Evolutionary conservation across 768 basidiomycete species (phyloP).

Genomic region (Tephrocybe sp.): DNA sequence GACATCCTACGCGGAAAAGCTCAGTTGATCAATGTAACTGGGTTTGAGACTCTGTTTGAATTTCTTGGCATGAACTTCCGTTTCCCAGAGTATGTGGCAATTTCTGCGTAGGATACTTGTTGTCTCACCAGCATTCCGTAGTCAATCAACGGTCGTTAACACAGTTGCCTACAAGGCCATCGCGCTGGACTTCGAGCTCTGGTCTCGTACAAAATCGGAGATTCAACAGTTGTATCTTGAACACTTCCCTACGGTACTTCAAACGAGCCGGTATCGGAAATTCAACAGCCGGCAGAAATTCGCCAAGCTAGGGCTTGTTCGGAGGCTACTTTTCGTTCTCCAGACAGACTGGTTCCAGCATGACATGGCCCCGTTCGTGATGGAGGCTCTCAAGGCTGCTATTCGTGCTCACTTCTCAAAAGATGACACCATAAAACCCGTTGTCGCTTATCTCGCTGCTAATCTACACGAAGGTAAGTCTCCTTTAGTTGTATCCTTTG

Average conservation of each 20-base stretch:
- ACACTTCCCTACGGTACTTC: constrained; percentile 77
- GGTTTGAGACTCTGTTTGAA: constrained; percentile 82
- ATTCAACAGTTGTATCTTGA: constrained; percentile 81
- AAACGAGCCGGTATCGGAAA: constrained; percentile 66
- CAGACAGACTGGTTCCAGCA: constrained; percentile 76
- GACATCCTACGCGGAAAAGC: constrained; percentile 73
- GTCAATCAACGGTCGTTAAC: constrained; percentile 82
- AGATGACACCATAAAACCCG: constrained; percentile 79
- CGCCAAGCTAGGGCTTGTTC: constrained; percentile 67
- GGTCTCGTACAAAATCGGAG: constrained; percentile 70
- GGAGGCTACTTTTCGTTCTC: constrained; percentile 78
- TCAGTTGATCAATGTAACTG: constrained; percentile 72
- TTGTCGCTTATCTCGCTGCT: constrained; percentile 84
- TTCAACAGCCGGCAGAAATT: constrained; percentile 81
- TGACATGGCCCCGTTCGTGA: constrained; percentile 49
- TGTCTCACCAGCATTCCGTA: constrained; percentile 25
- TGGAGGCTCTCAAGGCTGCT: constrained; percentile 61
- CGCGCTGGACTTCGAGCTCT: constrained; percentile 89
- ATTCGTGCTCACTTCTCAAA: constrained; percentile 68
- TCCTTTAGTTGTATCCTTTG: too few species aligned
- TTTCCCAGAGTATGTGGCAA: constrained; percentile 64
- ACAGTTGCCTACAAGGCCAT: constrained; percentile 78
- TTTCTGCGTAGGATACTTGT: background rate
- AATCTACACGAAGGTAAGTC: constrained; percentile 64
- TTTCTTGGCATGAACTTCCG: constrained; percentile 86